Base-by-base conservation (phyloP, 768 basidiomycete genomes). In the Gymnopilus dilepis region DNA sequence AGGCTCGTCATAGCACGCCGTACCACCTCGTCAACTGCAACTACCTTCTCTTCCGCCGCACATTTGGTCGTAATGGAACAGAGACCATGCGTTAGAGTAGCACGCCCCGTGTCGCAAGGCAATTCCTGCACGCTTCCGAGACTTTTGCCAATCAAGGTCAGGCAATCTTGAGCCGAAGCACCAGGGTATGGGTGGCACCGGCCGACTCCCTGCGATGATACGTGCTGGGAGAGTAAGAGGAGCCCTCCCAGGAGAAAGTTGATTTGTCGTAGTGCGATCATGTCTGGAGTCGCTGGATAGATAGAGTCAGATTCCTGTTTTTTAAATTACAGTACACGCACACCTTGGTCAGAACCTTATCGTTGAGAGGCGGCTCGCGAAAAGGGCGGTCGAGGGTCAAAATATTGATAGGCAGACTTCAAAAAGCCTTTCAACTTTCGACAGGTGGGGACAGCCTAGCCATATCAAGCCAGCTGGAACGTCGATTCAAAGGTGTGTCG, bases 121-220 rank as follows among this genome's bases (percentile, higher is more conserved):
- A 63, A 24, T 22, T 21, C 17, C 6, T 13, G 15, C 50, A 48
- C 52, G 34, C 55, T 56, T 34, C 55, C 22, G 17, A 63, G 45
- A 22, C 59, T 63, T 5, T 55, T 22, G 26, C 57, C 12, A n/a
- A 63, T 63, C 21, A 63, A 33, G 24, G 37, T 5, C 5, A 63
- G 57, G 24, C 62, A 63, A 21, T 63, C 62, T 17, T 34, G 9
- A 9, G 58, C 52, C 3, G 30, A 57, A 9, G 62, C 62, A n/a
- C 62, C 62, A 19, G 62, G 62, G 30, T 59, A 63, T 2, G 62
- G 62, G 33, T 63, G 57, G 52, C 62, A 63, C 40, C 21, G 22
- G 7, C 58, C 63, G 15, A 51, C 50, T 5, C 28, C 28, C 22
- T 51, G 50, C 15, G 50, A 33, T 33, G 33, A 31, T 1, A 28